Conservation (phyloP, 2,329 filamentous ascomycete genomes). For the Talaromyces piceae region DNA sequence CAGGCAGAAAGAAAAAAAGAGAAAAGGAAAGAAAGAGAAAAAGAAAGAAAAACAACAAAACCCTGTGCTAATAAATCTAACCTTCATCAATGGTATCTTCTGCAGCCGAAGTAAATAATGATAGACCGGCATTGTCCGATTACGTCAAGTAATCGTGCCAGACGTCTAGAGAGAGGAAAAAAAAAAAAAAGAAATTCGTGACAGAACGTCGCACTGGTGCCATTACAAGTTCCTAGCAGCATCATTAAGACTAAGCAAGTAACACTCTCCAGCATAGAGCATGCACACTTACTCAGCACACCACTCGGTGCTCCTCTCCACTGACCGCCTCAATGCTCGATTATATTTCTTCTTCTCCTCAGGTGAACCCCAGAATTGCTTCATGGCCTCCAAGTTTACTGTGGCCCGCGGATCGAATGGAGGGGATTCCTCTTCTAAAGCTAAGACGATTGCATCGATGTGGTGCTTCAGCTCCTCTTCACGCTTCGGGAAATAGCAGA, state of each 20-base stretch:
- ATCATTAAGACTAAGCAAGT: not conserved
- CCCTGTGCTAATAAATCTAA: too few relatives aligned
- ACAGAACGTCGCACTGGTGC: not conserved
- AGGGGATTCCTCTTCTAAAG: constrained; percentile 80
- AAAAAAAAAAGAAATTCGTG: not conserved
- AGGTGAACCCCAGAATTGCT: constrained; percentile 73
- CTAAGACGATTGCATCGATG: constrained; percentile 71
- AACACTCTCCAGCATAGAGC: not conserved
- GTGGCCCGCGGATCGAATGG: constrained; percentile 84
- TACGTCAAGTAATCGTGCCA: not conserved
- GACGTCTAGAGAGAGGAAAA: not conserved
- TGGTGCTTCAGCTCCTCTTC: constrained; percentile 74
- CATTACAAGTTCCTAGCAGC: not conserved
- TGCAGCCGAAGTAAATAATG: too few relatives aligned
- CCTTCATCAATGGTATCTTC: too few relatives aligned
- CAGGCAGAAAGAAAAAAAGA: too few relatives aligned
- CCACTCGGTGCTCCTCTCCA: constrained; percentile 43
- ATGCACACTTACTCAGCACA: constrained; percentile 24
- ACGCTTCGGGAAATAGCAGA: constrained; percentile 70
- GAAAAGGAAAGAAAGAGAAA: too few relatives aligned
- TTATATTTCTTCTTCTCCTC: constrained; percentile 81
- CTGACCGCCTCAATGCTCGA: constrained; percentile 68
- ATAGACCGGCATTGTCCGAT: too few relatives aligned
- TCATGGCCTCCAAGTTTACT: constrained; percentile 78
- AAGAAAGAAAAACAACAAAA: too few relatives aligned